These are phyloP conservation scores for Volvox carteri DNA, from an alignment of 163 green algal species.

Conservation along the genomic window DNA sequence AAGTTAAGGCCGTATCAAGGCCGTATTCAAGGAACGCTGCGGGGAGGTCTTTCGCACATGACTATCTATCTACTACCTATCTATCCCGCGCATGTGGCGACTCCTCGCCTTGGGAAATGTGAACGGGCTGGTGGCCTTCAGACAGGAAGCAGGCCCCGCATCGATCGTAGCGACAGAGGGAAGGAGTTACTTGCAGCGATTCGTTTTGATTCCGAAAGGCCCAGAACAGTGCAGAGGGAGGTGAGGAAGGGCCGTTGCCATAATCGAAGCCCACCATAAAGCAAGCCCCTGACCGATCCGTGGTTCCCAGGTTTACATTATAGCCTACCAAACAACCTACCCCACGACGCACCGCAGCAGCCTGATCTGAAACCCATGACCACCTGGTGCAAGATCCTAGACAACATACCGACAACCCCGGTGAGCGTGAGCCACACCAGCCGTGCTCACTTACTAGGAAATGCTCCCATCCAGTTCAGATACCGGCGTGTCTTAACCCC, in stretches of 20 bases:
- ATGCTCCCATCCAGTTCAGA: too few relatives aligned
- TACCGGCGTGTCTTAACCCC: too few relatives aligned
- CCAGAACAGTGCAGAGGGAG: not conserved
- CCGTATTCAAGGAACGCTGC: not conserved
- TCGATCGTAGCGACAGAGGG: not conserved
- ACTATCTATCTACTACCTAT: not conserved
- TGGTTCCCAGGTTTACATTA: not conserved
- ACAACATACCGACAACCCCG: too few relatives aligned
- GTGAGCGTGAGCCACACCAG: too few relatives aligned
- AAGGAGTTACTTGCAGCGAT: not conserved
- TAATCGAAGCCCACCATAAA: not conserved
- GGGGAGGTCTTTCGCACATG: not conserved
- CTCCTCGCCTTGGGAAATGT: slow-evolving; percentile 65
- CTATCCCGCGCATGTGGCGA: not conserved
- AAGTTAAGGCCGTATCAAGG: not conserved
- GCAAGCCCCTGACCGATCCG: not conserved
- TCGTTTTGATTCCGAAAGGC: not conserved
- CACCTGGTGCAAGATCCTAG: too few relatives aligned
- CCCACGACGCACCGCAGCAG: too few relatives aligned
- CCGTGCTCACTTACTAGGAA: too few relatives aligned
- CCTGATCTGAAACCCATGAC: too few relatives aligned
- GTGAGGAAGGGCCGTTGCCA: not conserved
- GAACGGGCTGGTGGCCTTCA: slow-evolving; percentile 55
- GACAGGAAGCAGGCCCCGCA: not conserved
- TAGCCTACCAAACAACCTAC: too few relatives aligned